Base-by-base conservation (phyloP, 2,329 filamentous ascomycete genomes). In the Ophiognomonia clavigignenti-juglandacearum region DNA sequence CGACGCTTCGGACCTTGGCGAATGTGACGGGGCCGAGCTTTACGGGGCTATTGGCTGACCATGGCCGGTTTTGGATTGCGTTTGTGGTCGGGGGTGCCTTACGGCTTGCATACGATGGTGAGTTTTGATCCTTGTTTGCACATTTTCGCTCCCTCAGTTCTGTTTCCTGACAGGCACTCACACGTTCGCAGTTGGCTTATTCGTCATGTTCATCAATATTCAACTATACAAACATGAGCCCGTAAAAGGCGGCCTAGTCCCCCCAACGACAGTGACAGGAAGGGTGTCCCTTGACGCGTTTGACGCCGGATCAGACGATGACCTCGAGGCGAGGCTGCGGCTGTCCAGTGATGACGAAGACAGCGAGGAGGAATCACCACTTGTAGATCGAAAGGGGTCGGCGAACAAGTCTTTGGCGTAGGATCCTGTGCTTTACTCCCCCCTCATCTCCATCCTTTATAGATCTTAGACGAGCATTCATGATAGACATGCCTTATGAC, bases 181-280 rank as follows among this genome's bases (percentile, higher is more conserved):
- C 16, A 16, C 10, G 10, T 14, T 32, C 18, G 6, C 34, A 36
- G 56, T 82, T 26, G 79, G 79, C 0, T 56, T 83, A 10, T 82
- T 75, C 59, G 71, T 70, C 13, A 66, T 82, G 63, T 83, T 82
- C 58, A 68, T 80, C 23, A 80, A 79, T 48, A 72, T 80, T 59
- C 75, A 72, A 55, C 55, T 82, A 26, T 63, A 77, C 48, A 62
- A 67, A 31, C 64, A 75, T 47, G 71, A 75, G 55, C 49, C 53
- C n/a, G 35, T 39, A n/a, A 40, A 50, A 31, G 36, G 39, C 14
- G 36, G n/a, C 3, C n/a, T n/a, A 31, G 14, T 22, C 31, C 26
- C 20, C n/a, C n/a, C n/a, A n/a, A 18, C 32, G 4, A 13, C 18
- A 3, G 39, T 36, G 8, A 16, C 7, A 16, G 42, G 27, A 13